phyloP scores from a whole-genome alignment of 2,329 filamentous ascomycete species.

The Verticillium nubilum region DNA sequence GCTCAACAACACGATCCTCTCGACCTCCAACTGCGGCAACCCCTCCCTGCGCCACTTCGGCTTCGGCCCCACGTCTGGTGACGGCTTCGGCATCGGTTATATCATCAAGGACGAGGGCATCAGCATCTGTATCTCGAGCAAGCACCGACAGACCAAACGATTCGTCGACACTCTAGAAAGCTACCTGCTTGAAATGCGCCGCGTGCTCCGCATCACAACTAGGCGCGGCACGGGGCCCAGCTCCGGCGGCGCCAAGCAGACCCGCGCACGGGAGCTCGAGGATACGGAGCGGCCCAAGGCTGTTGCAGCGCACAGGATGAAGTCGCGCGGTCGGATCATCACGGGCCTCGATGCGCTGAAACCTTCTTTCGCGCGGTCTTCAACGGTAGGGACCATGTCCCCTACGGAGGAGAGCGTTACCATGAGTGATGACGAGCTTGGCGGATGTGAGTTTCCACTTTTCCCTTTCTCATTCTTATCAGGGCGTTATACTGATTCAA shows the following conservation, averaged over 20 bases:
- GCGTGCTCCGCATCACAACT: slow-evolving; percentile 67
- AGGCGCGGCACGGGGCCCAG: slow-evolving; percentile 27
- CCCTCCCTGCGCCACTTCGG: slow-evolving; percentile 92
- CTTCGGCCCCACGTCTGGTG: slow-evolving; percentile 88
- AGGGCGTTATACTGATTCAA: slow-evolving; percentile 21
- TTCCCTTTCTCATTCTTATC: slow-evolving; percentile 3
- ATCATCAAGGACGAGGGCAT: slow-evolving; percentile 96
- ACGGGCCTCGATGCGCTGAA: slow-evolving; percentile 46
- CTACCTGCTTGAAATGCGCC: slow-evolving; percentile 86
- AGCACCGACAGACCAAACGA: slow-evolving; percentile 87
- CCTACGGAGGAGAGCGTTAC: slow-evolving; percentile 64
- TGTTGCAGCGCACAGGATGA: slow-evolving; percentile 41
- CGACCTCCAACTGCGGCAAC: slow-evolving; percentile 98
- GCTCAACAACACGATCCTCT: slow-evolving; percentile 89
- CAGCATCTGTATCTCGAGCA: slow-evolving; percentile 86
- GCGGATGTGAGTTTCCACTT: slow-evolving; percentile 74
- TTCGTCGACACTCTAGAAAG: slow-evolving; percentile 86
- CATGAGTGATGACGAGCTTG: slow-evolving; percentile 78
- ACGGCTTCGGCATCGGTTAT: slow-evolving; percentile 96
- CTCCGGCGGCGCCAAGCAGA: slow-evolving; percentile 32
- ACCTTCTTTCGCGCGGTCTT: slow-evolving; percentile 27
- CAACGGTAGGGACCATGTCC: slow-evolving; percentile 45
- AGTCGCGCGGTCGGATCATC: slow-evolving; percentile 70
- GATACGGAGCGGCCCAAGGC: slow-evolving; percentile 25
- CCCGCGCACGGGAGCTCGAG: slow-evolving; percentile 51